Evolutionary conservation across 2,329 filamentous ascomycete species (phyloP).

Genomic region (Zymoseptoria brevis): DNA sequence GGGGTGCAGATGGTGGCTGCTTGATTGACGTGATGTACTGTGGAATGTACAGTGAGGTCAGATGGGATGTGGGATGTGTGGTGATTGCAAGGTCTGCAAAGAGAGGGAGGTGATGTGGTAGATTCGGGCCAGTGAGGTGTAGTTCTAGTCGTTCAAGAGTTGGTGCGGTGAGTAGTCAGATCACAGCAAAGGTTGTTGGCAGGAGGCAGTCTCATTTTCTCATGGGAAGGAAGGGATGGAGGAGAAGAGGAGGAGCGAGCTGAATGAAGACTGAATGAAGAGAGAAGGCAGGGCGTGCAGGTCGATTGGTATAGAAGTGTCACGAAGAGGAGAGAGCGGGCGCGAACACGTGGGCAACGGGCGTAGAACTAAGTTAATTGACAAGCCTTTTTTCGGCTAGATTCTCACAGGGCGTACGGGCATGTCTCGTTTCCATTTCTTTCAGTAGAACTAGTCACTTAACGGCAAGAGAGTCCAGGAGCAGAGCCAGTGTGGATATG

Average conservation of each 20-base stretch:
- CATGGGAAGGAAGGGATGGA: neutral
- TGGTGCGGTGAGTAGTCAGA: slow-evolving; percentile 12
- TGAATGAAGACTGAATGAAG: neutral
- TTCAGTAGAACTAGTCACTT: neutral
- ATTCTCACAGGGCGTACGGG: too few species aligned
- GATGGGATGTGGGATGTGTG: neutral
- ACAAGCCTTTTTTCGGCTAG: neutral
- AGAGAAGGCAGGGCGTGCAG: neutral
- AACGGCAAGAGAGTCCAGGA: neutral
- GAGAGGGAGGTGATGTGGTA: too few species aligned
- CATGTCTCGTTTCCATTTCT: too few species aligned
- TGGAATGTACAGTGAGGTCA: neutral
- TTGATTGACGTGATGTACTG: neutral
- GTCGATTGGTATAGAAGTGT: neutral
- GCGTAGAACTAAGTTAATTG: too few species aligned
- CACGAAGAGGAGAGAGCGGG: neutral
- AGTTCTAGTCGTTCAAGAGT: slow-evolving; percentile 10
- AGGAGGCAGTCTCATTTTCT: slow-evolving; percentile 6
- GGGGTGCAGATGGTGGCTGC: neutral
- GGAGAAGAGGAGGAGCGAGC: neutral
- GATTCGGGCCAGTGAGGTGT: neutral
- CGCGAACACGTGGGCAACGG: neutral
- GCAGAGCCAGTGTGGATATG: too few species aligned
- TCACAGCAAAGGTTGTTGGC: neutral
- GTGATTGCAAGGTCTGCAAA: neutral